Percentiles rank a stretch among this genome's conserved stretches.
Evolutionary conservation across 768 basidiomycete genomes (phyloP).

Genomic region (Leccinum disarticulatum): DNA sequence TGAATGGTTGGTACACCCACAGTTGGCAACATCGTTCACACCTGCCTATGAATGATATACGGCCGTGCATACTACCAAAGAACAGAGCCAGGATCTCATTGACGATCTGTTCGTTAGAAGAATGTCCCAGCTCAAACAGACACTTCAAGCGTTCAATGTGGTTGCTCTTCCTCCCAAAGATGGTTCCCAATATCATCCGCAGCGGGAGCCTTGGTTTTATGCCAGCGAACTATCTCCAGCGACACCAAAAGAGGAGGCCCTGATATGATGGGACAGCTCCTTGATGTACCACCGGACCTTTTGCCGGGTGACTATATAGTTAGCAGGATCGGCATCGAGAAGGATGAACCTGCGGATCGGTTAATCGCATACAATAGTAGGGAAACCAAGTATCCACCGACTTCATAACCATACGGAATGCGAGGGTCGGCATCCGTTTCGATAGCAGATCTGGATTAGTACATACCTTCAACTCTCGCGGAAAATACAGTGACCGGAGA

Average conservation of each 20-base stretch:
- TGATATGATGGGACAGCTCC: constrained; percentile 57
- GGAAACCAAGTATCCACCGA: constrained; percentile 86
- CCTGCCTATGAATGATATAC: constrained; percentile 49
- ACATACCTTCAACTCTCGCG: constrained; percentile 8
- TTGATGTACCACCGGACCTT: constrained; percentile 53
- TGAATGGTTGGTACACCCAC: neutral
- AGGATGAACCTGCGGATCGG: constrained; percentile 61
- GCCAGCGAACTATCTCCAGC: constrained; percentile 26
- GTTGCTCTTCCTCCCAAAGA: constrained; percentile 44
- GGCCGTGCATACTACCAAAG: constrained; percentile 47
- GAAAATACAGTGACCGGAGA: constrained; percentile 37
- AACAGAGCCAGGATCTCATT: constrained; percentile 72
- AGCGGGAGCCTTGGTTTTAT: neutral
- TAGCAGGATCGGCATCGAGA: constrained; percentile 63
- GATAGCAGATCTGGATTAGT: too few relatives aligned
- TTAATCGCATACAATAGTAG: neutral
- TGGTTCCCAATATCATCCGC: constrained; percentile 43
- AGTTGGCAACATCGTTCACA: neutral
- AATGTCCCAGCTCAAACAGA: constrained; percentile 54
- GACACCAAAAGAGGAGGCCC: constrained; percentile 40
- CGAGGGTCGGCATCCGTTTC: too few relatives aligned
- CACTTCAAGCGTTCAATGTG: constrained; percentile 56
- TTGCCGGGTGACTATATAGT: constrained; percentile 53
- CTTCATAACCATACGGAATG: constrained; percentile 34
- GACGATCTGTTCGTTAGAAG: constrained; percentile 54